phyloP scores from a whole-genome alignment of 2,329 filamentous ascomycete species.

The Didymosphaeria variabile region DNA sequence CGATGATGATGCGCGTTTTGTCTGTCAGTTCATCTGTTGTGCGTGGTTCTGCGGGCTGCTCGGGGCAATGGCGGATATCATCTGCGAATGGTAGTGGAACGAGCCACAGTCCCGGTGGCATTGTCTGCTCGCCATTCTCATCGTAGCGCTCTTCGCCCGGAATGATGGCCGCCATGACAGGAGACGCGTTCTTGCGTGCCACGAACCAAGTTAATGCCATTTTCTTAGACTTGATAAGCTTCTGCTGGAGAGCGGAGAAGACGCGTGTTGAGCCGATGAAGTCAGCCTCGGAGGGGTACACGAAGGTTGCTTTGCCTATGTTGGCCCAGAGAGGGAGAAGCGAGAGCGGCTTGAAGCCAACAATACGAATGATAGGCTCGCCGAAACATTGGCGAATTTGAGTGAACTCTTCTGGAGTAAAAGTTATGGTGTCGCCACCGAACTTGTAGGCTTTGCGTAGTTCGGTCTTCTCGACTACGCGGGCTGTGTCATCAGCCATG shows the following conservation, averaged over 20 bases:
- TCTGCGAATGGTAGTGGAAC: slow-evolving; percentile 89
- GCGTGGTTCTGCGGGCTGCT: slow-evolving; percentile 60
- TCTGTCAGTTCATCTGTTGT: slow-evolving; percentile 76
- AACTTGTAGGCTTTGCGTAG: slow-evolving; percentile 96
- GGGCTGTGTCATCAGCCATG: slow-evolving; percentile 79
- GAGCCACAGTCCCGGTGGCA: slow-evolving; percentile 88
- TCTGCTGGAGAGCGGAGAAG: slow-evolving; percentile 90
- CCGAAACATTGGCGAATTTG: slow-evolving; percentile 78
- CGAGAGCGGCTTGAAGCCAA: slow-evolving; percentile 88
- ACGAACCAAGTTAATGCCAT: slow-evolving; percentile 92
- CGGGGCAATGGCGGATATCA: slow-evolving; percentile 80
- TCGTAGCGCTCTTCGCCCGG: slow-evolving; percentile 74
- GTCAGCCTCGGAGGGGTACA: slow-evolving; percentile 91
- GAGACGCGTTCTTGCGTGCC: slow-evolving; percentile 79
- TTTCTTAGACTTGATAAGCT: slow-evolving; percentile 80
- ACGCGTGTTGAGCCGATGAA: slow-evolving; percentile 91
- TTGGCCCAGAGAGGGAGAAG: slow-evolving; percentile 84
- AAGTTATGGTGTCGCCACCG: slow-evolving; percentile 87
- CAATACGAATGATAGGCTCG: slow-evolving; percentile 81
- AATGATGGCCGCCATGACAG: slow-evolving; percentile 81
- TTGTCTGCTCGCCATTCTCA: slow-evolving; percentile 70
- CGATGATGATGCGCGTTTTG: slow-evolving; percentile 81
- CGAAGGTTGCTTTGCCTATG: slow-evolving; percentile 85
- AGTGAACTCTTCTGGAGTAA: slow-evolving; percentile 84
- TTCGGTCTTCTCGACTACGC: slow-evolving; percentile 80